Evolutionary conservation across 2,329 filamentous ascomycete species (phyloP).

Genomic region (Pseudopyricularia javanii): DNA sequence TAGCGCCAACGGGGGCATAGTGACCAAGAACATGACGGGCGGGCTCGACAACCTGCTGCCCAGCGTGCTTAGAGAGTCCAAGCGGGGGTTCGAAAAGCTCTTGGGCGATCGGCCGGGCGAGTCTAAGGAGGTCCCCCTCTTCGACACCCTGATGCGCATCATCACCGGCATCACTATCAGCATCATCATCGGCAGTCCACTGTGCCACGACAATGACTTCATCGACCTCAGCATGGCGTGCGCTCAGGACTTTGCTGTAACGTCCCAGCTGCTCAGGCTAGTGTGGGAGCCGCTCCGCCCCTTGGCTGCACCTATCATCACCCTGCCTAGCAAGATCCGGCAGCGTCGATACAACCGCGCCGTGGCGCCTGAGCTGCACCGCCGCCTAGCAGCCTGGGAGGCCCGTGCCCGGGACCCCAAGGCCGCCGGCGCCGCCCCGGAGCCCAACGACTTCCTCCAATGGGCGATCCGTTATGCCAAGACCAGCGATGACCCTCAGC

Average conservation of each 20-base stretch:
- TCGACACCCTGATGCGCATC: slow-evolving; percentile 13
- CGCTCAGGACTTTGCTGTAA: slow-evolving; percentile 12
- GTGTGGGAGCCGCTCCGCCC: slow-evolving; percentile 11
- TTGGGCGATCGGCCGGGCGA: slow-evolving; percentile 11
- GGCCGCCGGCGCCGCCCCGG: background rate
- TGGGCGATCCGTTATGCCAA: slow-evolving; percentile 10
- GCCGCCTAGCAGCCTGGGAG: slow-evolving; percentile 8
- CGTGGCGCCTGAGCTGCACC: slow-evolving; percentile 13
- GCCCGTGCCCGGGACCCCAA: background rate
- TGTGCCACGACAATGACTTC: slow-evolving; percentile 14
- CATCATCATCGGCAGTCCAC: slow-evolving; percentile 16
- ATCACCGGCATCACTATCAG: slow-evolving; percentile 16
- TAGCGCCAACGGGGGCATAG: slow-evolving; percentile 13
- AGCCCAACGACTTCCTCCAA: slow-evolving; percentile 11
- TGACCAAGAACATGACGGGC: slow-evolving; percentile 15
- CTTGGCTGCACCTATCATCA: slow-evolving; percentile 11
- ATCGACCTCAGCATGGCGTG: slow-evolving; percentile 13
- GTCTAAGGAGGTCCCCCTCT: slow-evolving; percentile 10
- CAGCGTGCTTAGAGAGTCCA: slow-evolving; percentile 15
- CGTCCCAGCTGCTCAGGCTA: slow-evolving; percentile 9
- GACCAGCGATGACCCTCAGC: slow-evolving; percentile 12
- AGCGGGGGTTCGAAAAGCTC: slow-evolving; percentile 10
- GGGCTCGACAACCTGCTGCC: slow-evolving; percentile 18
- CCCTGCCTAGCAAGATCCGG: slow-evolving; percentile 13
- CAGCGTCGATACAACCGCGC: slow-evolving; percentile 10